Base-by-base conservation (phyloP, 2,329 filamentous ascomycete genomes). In the Trichoderma atrobrunneum region DNA sequence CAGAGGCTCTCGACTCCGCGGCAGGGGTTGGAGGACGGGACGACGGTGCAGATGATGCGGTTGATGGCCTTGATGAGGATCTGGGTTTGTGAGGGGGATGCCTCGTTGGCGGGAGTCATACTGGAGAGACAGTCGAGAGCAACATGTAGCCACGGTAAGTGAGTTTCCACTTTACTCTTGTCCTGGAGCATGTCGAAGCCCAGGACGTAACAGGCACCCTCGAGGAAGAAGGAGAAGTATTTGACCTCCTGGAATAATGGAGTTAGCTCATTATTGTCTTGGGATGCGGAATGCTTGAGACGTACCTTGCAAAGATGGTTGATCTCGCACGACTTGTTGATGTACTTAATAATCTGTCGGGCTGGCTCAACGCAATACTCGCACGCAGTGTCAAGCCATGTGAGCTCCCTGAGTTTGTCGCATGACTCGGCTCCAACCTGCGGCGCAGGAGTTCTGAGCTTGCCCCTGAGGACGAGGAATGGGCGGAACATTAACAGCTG, bases 181-280 rank as follows among this genome's bases (percentile, higher is more conserved):
- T 69, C 66, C 10, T 69, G 66, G 28, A 69, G 66, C 66, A 69
- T 69, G 57, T 69, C 66, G 39, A 69, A 61, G 32, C 66, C 66
- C 5, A 69, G 39, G 57, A 69, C 66, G 18, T 69, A 69, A 39
- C 66, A 69, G 28, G 66, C 56, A 3, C 56, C 66, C 16, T 69
- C 66, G 21, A 69, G 66, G 39, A 69, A 69, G 39, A 69, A 69
- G 18, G 66, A 69, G 30, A 69, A 61, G 39, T 69, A 69, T n/a
- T 69, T 69, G 0, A 57, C 60, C 5, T 69, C 66, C 66, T 69
- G 34, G 21, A 24, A 3, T 5, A 36, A 34, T 0, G 11, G 64
- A 6, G n/a, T 54, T 2, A 54, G 48, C 11, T 24, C 2, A 3
- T 24, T 24, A 5, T 24, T 24, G 3, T 21, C 43, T 51, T 24